Percentiles rank a stretch among this genome's conserved stretches.
These are phyloP conservation scores for Coemansia sp. DNA, from an alignment of 192 early-diverging fungal species.

Conservation along the genomic window DNA sequence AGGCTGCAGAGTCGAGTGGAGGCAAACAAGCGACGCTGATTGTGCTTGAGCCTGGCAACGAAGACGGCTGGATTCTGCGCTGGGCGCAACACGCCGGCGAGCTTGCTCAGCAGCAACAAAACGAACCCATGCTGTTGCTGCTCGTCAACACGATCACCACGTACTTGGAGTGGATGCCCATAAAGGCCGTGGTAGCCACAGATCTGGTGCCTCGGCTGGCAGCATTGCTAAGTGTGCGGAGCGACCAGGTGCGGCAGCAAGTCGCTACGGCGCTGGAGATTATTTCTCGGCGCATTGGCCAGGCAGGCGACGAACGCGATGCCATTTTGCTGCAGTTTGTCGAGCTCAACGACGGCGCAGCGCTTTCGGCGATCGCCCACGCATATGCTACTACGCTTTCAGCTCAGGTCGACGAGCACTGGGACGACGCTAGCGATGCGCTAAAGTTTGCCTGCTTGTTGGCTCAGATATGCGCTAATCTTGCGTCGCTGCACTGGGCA, in stretches of 20 bases:
- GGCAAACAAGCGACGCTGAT: conserved; percentile 23
- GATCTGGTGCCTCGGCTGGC: conserved; percentile 22
- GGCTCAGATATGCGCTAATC: conserved; percentile 11
- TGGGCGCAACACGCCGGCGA: conserved; percentile 20
- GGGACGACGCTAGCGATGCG: conserved; percentile 31
- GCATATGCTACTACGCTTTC: conserved; percentile 21
- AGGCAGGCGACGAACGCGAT: conserved; percentile 33
- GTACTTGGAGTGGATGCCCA: conserved; percentile 45
- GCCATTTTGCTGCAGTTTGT: conserved; percentile 32
- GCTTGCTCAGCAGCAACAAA: neutral
- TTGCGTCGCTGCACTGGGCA: conserved; percentile 43
- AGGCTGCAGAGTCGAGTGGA: neutral
- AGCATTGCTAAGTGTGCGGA: conserved; percentile 13
- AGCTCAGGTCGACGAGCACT: conserved; percentile 3
- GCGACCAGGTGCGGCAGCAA: conserved; percentile 20
- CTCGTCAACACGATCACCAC: conserved; percentile 21
- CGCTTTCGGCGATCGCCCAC: conserved; percentile 12
- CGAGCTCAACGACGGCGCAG: conserved; percentile 7
- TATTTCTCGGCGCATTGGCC: conserved; percentile 25
- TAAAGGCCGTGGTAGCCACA: conserved; percentile 26
- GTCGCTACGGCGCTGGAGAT: conserved; percentile 26
- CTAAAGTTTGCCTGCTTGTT: conserved; percentile 18
- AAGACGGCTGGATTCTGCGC: conserved; percentile 44
- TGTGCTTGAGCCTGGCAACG: conserved; percentile 33
- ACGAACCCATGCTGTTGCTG: conserved; percentile 8